Conservation (phyloP, 768 basidiomycete species). For the Xerocomus spinulosus region DNA sequence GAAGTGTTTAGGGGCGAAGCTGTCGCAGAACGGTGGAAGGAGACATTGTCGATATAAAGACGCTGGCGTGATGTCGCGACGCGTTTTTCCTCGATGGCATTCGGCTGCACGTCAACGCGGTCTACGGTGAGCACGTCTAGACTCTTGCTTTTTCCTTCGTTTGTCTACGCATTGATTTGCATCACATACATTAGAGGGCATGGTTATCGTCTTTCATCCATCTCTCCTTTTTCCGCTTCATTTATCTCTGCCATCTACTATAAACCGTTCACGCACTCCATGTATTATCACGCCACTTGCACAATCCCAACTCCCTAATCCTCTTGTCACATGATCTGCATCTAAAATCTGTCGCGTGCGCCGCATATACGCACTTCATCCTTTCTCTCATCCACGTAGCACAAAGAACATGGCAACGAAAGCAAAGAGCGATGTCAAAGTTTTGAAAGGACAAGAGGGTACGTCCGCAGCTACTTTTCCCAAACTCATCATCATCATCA, state of each 20-base stretch:
- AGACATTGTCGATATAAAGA: conserved; percentile 41
- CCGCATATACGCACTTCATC: too few species aligned
- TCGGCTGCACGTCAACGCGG: neutral
- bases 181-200: conserved; percentile 8
- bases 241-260: neutral
- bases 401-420: conserved; percentile 40
- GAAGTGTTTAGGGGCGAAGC: conserved; percentile 75
- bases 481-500: neutral
- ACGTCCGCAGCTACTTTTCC: neutral
- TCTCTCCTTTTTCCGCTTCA: neutral
- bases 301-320: neutral
- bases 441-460: conserved; percentile 78
- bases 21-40: conserved; percentile 62
- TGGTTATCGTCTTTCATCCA: neutral
- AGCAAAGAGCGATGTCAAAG: conserved; percentile 49
- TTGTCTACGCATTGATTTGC: conserved; percentile 2
- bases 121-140: neutral
- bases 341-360: too few species aligned
- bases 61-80: neutral
- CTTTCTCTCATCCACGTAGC: neutral
- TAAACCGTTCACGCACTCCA: neutral
- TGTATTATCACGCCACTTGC: neutral
- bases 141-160: neutral
- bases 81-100: neutral
- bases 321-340: too few species aligned